Conservation (phyloP, 1,139 yeast species). For the Hyphopichia wangnamkhiaoensis region DNA sequence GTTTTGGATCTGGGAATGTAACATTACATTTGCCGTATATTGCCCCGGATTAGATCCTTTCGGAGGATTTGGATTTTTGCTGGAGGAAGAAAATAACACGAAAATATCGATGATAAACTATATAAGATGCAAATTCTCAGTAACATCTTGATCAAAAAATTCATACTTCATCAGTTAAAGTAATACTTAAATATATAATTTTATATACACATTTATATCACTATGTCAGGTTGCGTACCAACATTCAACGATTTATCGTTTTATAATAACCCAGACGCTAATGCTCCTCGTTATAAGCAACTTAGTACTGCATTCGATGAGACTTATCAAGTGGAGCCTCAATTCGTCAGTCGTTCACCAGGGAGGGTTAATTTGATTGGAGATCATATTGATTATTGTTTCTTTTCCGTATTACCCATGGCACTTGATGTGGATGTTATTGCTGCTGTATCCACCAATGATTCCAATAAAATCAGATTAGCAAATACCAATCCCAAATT, state of each 20-base stretch:
- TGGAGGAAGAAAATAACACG: too few species aligned
- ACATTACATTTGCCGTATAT: too few species aligned
- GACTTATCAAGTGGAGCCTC: constrained; percentile 29
- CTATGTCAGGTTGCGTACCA: constrained; percentile 28
- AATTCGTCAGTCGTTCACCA: constrained; percentile 62
- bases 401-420: constrained; percentile 73
- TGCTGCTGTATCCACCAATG: constrained; percentile 47
- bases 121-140: too few species aligned
- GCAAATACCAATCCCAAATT: constrained; percentile 42
- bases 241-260: constrained; percentile 35
- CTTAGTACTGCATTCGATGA: constrained; percentile 21
- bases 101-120: too few species aligned
- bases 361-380: constrained; percentile 78
- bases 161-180: too few species aligned
- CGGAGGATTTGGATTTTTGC: too few species aligned
- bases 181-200: too few species aligned
- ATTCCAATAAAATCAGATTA: constrained; percentile 35
- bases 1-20: too few species aligned
- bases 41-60: too few species aligned
- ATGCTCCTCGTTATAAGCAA: constrained; percentile 26
- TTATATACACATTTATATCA: too few species aligned
- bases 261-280: constrained; percentile 30
- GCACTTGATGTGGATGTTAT: constrained; percentile 69
- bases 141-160: too few species aligned
- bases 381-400: constrained; percentile 72